Evolutionary conservation across 1,284 basidiomycete species (phyloP), one percentile per base, ranked within the genome.

Genomic region (Agaricales sp.): DNA sequence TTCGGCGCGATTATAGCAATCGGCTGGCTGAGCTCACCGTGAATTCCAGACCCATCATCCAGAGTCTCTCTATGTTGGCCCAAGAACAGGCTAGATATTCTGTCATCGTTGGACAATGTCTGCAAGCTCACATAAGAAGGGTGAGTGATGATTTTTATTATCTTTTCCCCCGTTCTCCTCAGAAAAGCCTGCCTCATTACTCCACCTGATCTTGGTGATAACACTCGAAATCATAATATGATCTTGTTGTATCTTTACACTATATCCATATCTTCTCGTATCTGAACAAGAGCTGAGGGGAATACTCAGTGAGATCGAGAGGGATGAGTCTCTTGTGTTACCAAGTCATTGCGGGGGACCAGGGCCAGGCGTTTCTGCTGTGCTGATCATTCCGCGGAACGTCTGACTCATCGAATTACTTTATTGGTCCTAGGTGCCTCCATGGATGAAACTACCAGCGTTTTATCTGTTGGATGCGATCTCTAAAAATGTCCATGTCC

Each of bases 401-500:
- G 44, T 49, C 49, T 51, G 47, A 51, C 51, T 49, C 21, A 51
- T 48, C 4, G n/a, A n/a, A 30, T 30, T 30, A 6, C 6, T 30
- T 14, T 6, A 6, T 6, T 30, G 26, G 14, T 6, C 14, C 14
- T 30, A 94, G 92, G 89, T 92, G n/a, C 82, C 81, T n/a, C 82
- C 87, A 12, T 83, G 82, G 67, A 85, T 89, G 75, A 95, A 97
- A 65, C 74, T 99, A 3, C 95, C 96, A 0, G 77, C 89, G 0
- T 90, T 98, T 58, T 99, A 99, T 64, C 77, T 98, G 11, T 75
- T 99, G 60, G 96, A 99, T 62, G 94, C 94, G 14, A 93, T 99
- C 53, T 90, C 88, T 47, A 97, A 97, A 67, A 96, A 96, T 67
- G 82, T 93, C 38, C 92, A 82, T 55, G 79, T 87, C 43, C 92